A percentile compares a stretch with the other conserved stretches of the same genome.
These are phyloP conservation scores for Xanthoceras sorbifolium DNA, from an alignment of 345 rosid species.

Conservation along the genomic window DNA sequence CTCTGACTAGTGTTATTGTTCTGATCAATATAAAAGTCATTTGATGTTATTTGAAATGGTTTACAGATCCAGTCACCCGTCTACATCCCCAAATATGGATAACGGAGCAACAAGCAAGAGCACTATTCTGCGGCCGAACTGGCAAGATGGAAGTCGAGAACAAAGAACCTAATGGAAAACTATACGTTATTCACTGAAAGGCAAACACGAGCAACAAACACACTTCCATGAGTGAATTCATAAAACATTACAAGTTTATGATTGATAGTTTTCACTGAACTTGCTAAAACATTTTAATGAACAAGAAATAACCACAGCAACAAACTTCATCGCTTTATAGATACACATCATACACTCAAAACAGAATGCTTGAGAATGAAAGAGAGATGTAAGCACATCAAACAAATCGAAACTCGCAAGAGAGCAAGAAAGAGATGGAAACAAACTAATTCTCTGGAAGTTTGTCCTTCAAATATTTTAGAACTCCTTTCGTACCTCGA, in stretches of 20 bases:
- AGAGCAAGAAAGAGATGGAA: not conserved
- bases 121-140: too few relatives aligned
- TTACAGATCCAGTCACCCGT: too few relatives aligned
- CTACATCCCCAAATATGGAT: too few relatives aligned
- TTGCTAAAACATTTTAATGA: not conserved
- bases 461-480: slow-evolving; percentile 80
- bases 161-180: too few relatives aligned
- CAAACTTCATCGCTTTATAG: not conserved
- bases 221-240: not conserved
- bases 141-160: too few relatives aligned
- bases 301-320: not conserved
- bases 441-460: slow-evolving; percentile 51
- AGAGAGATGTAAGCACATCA: not conserved
- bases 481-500: slow-evolving; percentile 81
- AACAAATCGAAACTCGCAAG: not conserved
- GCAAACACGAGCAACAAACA: not conserved
- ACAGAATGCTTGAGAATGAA: not conserved
- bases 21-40: too few relatives aligned
- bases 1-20: too few relatives aligned
- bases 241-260: not conserved
- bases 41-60: too few relatives aligned
- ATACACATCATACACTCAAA: slow-evolving; percentile 1
- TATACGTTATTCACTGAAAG: not conserved
- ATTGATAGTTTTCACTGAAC: not conserved
- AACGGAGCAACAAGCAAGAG: too few relatives aligned